These are phyloP conservation scores for Karstenula rhodostoma DNA, from an alignment of 2,329 filamentous ascomycete species.

Conservation along the genomic window DNA sequence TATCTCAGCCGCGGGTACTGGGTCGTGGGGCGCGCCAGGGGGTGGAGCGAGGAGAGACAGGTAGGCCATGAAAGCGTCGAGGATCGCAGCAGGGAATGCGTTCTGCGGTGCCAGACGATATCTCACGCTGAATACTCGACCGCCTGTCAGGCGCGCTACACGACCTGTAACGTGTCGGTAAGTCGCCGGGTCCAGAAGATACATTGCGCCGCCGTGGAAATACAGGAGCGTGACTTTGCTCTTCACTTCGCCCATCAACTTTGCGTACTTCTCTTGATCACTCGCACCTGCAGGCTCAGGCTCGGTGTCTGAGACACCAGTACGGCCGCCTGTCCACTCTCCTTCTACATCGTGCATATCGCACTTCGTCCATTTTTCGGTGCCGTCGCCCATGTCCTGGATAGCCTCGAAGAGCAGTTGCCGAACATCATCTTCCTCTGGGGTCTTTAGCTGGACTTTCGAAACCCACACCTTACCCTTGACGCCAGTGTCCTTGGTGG, in stretches of 20 bases:
- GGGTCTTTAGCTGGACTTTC: conserved; percentile 69
- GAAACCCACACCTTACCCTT: conserved; percentile 86
- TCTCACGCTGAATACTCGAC: conserved; percentile 74
- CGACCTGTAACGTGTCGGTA: conserved; percentile 67
- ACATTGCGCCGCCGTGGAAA: conserved; percentile 80
- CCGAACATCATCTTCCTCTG: conserved; percentile 61
- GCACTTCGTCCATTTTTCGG: conserved; percentile 52
- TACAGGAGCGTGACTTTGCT: conserved; percentile 72
- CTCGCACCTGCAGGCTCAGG: conserved; percentile 61
- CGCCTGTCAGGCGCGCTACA: conserved; percentile 71
- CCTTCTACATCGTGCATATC: conserved; percentile 67
- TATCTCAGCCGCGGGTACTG: conserved; percentile 71
- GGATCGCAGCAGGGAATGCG: conserved; percentile 75
- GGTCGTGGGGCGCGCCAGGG: conserved; percentile 69
- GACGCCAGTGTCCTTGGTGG: conserved; percentile 69
- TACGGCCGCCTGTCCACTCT: conserved; percentile 79
- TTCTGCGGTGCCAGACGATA: conserved; percentile 79
- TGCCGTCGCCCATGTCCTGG: conserved; percentile 58
- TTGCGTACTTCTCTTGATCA: conserved; percentile 70
- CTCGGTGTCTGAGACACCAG: conserved; percentile 60
- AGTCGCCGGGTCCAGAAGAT: conserved; percentile 72
- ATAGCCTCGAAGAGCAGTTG: conserved; percentile 67
- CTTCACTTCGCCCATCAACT: conserved; percentile 73
- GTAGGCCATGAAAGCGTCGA: conserved; percentile 78
- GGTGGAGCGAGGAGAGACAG: conserved; percentile 77